Base-by-base conservation (phyloP, 2,329 filamentous ascomycete genomes). In the Fusarium multiceps region DNA sequence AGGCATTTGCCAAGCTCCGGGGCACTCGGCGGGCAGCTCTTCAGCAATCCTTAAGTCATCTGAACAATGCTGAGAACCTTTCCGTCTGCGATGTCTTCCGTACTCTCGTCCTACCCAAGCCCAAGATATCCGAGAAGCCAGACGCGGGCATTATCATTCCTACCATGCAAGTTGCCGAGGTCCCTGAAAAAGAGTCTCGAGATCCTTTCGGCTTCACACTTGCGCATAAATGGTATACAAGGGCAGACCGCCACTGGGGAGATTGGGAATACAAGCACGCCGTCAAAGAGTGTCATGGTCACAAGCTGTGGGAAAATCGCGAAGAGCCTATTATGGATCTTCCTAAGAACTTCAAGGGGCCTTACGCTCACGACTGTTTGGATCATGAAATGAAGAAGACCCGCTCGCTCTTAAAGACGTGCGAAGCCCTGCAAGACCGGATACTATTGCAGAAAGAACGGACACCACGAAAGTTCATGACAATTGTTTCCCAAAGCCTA, bases 11-110 rank as follows among this genome's bases (percentile, higher is more conserved):
- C 3, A 56, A 53, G 5, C 79, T 82, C 54, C 82, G 82, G 13
- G 84, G 83, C 2, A 78, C 78, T 56, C 78, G 80, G 43, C 81
- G 85, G 46, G 84, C 83, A 10, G 84, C 80, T 20, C 74, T 86
- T 23, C 83, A 86, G 68, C 78, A 80, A 30, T 78, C 77, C 20
- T 76, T 86, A 32, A 79, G 79, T 42, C 64, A 76, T 14, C 79
- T 84, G 48, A 74, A 76, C 30, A 80, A 73, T 57, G 40, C 57
- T 7, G 82, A 83, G 73, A 83, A 83, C 57, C 72, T 71, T 43
- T 67, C 73, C 9, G 73, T 79, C 41, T 77, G 78, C 59, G 80
- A 76, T 4, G 75, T 78, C 4, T 82, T 79, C 76, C 77, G 78
- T 27, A 78, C 78, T 1, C 72, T 83, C 12, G 70, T 81, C 9